phyloP scores from a whole-genome alignment of 202 grass and related monocot species.

The Hordeum pubiflorum region DNA sequence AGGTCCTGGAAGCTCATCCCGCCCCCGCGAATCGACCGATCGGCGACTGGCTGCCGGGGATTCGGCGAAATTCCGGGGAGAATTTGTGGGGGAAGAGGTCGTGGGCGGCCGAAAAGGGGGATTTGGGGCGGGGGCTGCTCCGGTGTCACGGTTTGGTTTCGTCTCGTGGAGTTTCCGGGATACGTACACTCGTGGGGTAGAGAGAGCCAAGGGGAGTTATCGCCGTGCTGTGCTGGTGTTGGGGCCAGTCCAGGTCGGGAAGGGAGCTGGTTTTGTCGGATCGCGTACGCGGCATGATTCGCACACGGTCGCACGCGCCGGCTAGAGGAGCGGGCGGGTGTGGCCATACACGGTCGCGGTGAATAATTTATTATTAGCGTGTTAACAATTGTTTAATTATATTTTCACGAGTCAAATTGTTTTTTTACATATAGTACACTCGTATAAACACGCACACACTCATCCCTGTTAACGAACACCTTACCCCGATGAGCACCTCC shows the following conservation, averaged over 20 bases:
- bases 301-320: slow-evolving; percentile 10
- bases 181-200: slow-evolving; percentile 13
- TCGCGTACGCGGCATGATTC: not conserved
- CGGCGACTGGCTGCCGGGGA: not conserved
- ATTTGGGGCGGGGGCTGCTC: not conserved
- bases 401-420: too few relatives aligned
- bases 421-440: too few relatives aligned
- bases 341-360: not conserved
- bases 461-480: too few relatives aligned
- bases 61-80: not conserved
- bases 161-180: slow-evolving; percentile 21
- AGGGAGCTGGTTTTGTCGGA: not conserved
- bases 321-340: not conserved
- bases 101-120: slow-evolving; percentile 17
- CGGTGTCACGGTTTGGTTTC: not conserved
- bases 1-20: slow-evolving; percentile 96
- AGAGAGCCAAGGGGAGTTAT: not conserved
- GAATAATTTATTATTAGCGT: not conserved
- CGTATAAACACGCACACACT: too few relatives aligned
- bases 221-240: not conserved
- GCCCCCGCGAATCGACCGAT: not conserved
- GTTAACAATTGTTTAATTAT: not conserved
- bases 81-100: not conserved
- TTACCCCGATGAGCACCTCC: too few relatives aligned
- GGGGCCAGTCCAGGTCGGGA: not conserved